Percentiles rank a stretch among this genome's conserved stretches.
These are phyloP conservation scores for Wickerhamiella lipophila DNA, from an alignment of 805 yeast species.

Conservation along the genomic window DNA sequence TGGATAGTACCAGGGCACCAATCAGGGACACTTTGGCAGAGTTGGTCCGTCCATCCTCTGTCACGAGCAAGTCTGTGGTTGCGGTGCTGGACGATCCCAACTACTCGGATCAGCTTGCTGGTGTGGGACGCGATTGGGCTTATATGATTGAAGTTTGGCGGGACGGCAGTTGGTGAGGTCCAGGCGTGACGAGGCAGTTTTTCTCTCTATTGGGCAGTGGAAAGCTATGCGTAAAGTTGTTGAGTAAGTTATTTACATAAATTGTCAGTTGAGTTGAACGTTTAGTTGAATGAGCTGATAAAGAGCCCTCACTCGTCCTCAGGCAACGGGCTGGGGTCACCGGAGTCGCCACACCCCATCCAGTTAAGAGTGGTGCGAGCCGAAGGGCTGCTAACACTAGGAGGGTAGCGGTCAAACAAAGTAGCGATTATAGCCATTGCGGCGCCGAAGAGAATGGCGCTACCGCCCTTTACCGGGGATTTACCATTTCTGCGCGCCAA, in stretches of 20 bases:
- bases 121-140: background rate
- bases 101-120: background rate
- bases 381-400: constrained; percentile 17
- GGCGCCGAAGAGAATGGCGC: constrained; percentile 25
- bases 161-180: too few species aligned
- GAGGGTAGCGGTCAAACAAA: constrained; percentile 17
- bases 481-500: constrained; percentile 21
- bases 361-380: constrained; percentile 26
- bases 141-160: background rate
- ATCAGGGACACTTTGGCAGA: background rate
- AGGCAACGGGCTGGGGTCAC: constrained; percentile 19
- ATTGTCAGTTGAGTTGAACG: too few species aligned
- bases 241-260: background rate
- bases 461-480: constrained; percentile 25
- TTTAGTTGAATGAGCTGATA: too few species aligned
- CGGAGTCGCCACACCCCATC: constrained; percentile 24
- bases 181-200: too few species aligned
- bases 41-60: background rate
- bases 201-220: too few species aligned
- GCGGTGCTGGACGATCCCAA: background rate
- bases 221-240: too few species aligned
- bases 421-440: constrained; percentile 22
- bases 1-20: background rate
- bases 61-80: background rate
- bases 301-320: constrained; percentile 2